Evolutionary conservation across 2,329 filamentous ascomycete genomes (phyloP).

Genomic region (Sarocladium strictum): DNA sequence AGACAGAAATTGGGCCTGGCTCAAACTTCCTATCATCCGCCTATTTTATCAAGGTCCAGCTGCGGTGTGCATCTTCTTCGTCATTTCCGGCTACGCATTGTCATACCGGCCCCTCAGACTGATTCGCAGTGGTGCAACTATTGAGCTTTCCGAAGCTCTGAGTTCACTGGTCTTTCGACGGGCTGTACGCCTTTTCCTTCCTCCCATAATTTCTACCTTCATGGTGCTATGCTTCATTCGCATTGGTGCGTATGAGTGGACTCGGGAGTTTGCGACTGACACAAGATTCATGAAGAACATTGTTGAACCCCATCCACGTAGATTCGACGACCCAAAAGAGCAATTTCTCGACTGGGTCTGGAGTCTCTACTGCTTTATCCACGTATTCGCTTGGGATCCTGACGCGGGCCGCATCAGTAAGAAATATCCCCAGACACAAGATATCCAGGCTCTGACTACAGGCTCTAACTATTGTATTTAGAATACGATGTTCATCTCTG

Average conservation of each 20-base stretch:
- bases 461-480: too few relatives aligned
- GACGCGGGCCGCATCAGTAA: conserved; percentile 40
- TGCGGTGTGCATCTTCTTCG: conserved; percentile 56
- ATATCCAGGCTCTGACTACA: conserved; percentile 21
- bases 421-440: conserved; percentile 15
- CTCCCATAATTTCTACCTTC: conserved; percentile 44
- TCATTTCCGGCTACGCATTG: conserved; percentile 56
- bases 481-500: conserved; percentile 54
- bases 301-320: conserved; percentile 39
- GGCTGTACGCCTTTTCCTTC: conserved; percentile 45
- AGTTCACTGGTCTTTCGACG: conserved; percentile 47
- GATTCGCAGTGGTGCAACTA: conserved; percentile 28
- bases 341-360: conserved; percentile 41
- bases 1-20: conserved; percentile 36
- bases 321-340: conserved; percentile 28
- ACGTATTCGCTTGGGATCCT: conserved; percentile 44
- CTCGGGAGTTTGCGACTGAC: conserved; percentile 39
- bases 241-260: conserved; percentile 42
- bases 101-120: conserved; percentile 47
- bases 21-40: conserved; percentile 48
- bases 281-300: conserved; percentile 39
- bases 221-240: conserved; percentile 38
- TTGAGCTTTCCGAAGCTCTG: conserved; percentile 38
- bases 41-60: conserved; percentile 49
- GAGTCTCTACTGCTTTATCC: conserved; percentile 43